Conservation (phyloP, 257 asterid species). For the Fraxinus pennsylvanica region DNA sequence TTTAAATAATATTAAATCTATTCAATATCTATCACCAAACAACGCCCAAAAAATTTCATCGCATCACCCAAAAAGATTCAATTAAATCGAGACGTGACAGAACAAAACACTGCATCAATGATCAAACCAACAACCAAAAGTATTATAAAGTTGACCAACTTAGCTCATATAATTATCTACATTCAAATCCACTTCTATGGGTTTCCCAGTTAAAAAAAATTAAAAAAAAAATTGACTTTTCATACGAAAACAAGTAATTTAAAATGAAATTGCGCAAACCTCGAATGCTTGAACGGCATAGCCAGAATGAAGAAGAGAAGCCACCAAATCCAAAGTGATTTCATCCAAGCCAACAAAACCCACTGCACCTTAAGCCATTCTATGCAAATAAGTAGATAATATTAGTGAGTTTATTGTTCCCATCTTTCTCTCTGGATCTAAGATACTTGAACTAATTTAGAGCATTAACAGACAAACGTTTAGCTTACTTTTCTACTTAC, state of each 20-base stretch:
- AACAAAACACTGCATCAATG: neutral
- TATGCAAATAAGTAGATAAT: conserved; percentile 1
- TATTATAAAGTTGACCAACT: conserved; percentile 3
- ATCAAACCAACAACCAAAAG: neutral
- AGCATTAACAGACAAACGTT: too few relatives aligned
- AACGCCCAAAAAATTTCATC: neutral
- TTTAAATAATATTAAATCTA: neutral
- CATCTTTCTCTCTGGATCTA: too few relatives aligned
- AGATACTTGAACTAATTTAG: too few relatives aligned
- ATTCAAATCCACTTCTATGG: neutral
- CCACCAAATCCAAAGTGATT: conserved; percentile 68
- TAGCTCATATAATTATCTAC: neutral
- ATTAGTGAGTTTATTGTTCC: too few relatives aligned
- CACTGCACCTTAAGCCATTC: conserved; percentile 57
- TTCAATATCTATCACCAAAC: neutral
- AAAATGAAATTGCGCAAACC: conserved; percentile 38
- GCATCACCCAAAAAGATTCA: neutral
- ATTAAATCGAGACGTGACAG: neutral
- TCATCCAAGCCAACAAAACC: conserved; percentile 85
- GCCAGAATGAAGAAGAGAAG: conserved; percentile 69
- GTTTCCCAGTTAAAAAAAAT: neutral
- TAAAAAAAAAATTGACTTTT: neutral
- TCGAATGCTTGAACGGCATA: conserved; percentile 69
- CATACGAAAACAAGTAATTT: neutral
- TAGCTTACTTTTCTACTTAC: too few relatives aligned